phyloP scores from a whole-genome alignment of 805 yeast species.

The Candida maris region DNA sequence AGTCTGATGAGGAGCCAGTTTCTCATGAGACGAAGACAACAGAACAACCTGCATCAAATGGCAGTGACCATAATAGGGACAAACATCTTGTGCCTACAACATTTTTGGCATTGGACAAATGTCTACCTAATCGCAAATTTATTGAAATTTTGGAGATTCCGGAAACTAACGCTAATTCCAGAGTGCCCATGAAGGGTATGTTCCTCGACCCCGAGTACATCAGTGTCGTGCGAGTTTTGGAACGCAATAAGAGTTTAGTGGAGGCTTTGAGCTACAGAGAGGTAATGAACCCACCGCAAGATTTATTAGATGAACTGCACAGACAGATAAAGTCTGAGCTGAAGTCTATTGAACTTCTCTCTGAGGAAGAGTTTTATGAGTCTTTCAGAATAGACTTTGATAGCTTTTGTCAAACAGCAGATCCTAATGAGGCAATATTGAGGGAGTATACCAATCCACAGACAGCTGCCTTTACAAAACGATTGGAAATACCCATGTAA shows the following conservation, averaged over 20 bases:
- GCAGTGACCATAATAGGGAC: constrained; percentile 13
- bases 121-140: constrained; percentile 61
- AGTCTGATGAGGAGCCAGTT: constrained; percentile 2
- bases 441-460: constrained; percentile 27
- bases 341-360: constrained; percentile 5
- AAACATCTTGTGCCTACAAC: constrained; percentile 28
- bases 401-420: constrained; percentile 23
- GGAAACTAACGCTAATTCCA: constrained; percentile 20
- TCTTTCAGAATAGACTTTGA: constrained; percentile 14
- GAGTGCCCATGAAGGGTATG: constrained; percentile 21
- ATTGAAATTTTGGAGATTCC: constrained; percentile 50
- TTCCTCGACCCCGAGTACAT: constrained; percentile 38
- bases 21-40: constrained; percentile 11
- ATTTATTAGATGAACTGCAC: constrained; percentile 12
- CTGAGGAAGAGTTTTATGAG: constrained; percentile 5
- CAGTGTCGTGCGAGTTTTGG: constrained; percentile 19
- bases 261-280: constrained; percentile 10
- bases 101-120: constrained; percentile 83
- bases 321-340: constrained; percentile 11
- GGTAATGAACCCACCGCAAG: constrained; percentile 12
- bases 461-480: constrained; percentile 19
- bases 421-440: constrained; percentile 9
- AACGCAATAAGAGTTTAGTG: constrained; percentile 12
- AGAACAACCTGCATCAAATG: constrained; percentile 2
- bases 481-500: constrained; percentile 1